These are phyloP conservation scores for Pichia thaimueangensis DNA, from an alignment of 805 yeast genomes.

Conservation along the genomic window DNA sequence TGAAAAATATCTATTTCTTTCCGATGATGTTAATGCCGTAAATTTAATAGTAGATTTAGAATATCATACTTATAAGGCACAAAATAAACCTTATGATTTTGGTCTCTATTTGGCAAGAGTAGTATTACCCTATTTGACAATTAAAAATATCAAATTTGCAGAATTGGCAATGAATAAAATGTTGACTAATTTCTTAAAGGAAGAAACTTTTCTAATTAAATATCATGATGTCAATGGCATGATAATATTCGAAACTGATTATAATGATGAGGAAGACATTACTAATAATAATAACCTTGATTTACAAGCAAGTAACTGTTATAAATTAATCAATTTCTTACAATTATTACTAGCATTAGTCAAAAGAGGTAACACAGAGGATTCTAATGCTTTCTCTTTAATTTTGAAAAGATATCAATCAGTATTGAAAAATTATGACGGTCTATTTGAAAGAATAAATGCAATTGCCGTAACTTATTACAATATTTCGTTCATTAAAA, in stretches of 20 bases:
- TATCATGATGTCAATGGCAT: constrained; percentile 18
- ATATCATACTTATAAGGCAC: constrained; percentile 28
- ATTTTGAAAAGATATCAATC: constrained; percentile 37
- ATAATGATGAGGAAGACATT: constrained; percentile 10
- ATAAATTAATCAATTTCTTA: constrained; percentile 56
- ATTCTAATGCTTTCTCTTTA: constrained; percentile 34
- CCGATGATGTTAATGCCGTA: constrained; percentile 19
- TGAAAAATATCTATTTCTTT: constrained; percentile 25
- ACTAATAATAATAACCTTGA: no score
- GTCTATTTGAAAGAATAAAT: constrained; percentile 23
- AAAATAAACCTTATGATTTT: constrained; percentile 28
- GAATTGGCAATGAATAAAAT: constrained; percentile 34
- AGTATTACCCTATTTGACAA: constrained; percentile 66
- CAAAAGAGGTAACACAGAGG: constrained; percentile 37
- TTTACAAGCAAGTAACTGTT: no score
- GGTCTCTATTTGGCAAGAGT: constrained; percentile 40
- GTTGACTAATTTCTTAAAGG: constrained; percentile 26
- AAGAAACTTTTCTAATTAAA: constrained; percentile 10
- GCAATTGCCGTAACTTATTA: constrained; percentile 27
- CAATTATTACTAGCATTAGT: constrained; percentile 60
- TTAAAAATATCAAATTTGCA: constrained; percentile 61
- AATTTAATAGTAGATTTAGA: constrained; percentile 31
- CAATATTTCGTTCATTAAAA: constrained; percentile 33
- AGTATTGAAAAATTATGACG: constrained; percentile 17
- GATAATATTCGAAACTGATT: constrained; percentile 30